Conservation (phyloP, 352 stramenopile genomes). For the Globisporangium spinosum region DNA sequence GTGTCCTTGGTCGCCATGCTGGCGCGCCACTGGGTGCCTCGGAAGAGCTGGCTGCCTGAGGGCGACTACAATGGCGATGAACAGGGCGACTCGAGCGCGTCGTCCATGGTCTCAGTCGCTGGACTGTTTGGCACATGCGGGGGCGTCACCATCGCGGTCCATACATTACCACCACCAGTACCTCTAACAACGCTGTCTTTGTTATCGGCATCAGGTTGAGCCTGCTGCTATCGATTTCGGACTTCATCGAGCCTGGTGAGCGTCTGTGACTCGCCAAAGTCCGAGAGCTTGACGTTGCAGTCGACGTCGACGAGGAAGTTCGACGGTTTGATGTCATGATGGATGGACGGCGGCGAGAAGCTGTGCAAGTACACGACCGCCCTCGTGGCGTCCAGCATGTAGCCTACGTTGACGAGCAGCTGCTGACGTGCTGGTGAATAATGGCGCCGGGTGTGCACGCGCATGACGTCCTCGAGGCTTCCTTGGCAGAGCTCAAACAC, state of each 20-base stretch:
- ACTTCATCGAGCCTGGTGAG: slow-evolving; percentile 6
- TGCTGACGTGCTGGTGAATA: neutral
- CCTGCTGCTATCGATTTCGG: neutral
- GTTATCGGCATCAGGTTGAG: neutral
- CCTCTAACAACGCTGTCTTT: neutral
- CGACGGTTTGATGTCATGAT: slow-evolving; percentile 93
- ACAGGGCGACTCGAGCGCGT: neutral
- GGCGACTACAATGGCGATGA: slow-evolving; percentile 12
- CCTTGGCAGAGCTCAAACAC: neutral
- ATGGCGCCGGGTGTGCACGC: neutral
- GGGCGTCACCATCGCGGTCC: neutral
- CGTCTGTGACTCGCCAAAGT: slow-evolving; percentile 50
- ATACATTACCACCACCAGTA: neutral
- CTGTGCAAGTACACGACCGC: slow-evolving; percentile 61
- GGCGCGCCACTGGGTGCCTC: neutral
- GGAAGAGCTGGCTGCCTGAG: neutral
- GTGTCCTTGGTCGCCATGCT: neutral
- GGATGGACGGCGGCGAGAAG: slow-evolving; percentile 64
- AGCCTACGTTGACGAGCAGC: neutral
- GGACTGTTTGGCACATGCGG: neutral
- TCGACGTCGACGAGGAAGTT: slow-evolving; percentile 68
- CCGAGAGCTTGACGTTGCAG: slow-evolving; percentile 52
- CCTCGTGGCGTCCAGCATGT: neutral
- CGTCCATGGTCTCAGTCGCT: neutral
- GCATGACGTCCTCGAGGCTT: neutral